These are phyloP conservation scores for Pythium phragmiticola DNA, from an alignment of 352 stramenopile species.

Conservation along the genomic window DNA sequence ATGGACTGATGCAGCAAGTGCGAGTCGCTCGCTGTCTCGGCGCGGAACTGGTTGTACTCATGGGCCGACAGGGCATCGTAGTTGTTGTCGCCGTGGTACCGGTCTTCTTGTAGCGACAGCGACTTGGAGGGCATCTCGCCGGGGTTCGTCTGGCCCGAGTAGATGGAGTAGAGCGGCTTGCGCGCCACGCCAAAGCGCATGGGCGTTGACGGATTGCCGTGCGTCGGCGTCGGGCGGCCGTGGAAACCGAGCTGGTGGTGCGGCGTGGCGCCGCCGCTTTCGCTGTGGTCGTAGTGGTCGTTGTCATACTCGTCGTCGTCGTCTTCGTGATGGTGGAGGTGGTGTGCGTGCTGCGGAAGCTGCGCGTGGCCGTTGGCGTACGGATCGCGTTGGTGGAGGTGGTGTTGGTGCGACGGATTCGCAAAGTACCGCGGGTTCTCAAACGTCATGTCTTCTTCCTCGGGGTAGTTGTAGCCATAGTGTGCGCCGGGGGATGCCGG, in stretches of 20 bases:
- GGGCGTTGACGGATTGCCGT: slow-evolving; percentile 2
- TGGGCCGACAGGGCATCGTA: slow-evolving; percentile 62
- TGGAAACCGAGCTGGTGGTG: slow-evolving; percentile 4
- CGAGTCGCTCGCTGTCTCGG: slow-evolving; percentile 37
- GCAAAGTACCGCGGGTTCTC: slow-evolving; percentile 31
- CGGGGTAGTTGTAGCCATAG: slow-evolving; percentile 24
- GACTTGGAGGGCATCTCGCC: slow-evolving; percentile 46
- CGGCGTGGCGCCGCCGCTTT: background rate
- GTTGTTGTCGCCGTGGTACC: slow-evolving; percentile 49
- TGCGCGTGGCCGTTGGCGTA: slow-evolving; percentile 1
- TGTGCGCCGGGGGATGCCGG: background rate
- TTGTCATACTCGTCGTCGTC: background rate
- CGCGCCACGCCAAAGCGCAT: slow-evolving; percentile 19
- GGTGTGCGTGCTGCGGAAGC: background rate
- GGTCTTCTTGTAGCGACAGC: slow-evolving; percentile 53
- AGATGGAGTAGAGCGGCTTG: slow-evolving; percentile 38
- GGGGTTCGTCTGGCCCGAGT: slow-evolving; percentile 28
- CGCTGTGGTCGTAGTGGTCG: background rate
- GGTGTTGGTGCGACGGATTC: background rate
- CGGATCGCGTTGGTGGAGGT: background rate
- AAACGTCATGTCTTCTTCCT: slow-evolving; percentile 37
- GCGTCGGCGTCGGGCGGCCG: slow-evolving; percentile 12
- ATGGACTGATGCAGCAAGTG: slow-evolving; percentile 24
- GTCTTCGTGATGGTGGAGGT: background rate
- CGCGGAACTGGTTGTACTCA: slow-evolving; percentile 32